A percentile compares a stretch with the other conserved stretches of the same genome.
Conservation (phyloP, 768 basidiomycete genomes). For the Royoungia palumana region DNA sequence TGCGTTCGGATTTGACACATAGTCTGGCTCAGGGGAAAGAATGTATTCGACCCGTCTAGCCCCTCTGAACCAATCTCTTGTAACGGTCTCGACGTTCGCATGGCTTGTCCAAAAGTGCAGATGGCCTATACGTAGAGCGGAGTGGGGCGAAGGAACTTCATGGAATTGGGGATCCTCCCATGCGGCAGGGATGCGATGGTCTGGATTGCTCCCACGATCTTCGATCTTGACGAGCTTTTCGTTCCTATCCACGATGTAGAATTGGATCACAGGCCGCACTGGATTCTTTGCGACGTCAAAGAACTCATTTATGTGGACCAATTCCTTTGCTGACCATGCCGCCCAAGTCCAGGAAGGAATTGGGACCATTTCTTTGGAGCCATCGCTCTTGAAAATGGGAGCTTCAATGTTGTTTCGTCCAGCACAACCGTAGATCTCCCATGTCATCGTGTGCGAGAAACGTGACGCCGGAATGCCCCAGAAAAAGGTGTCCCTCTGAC, state of each 20-base stretch:
- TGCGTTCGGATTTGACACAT: background rate
- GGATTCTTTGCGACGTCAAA: accelerated
- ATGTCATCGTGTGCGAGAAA: conserved; percentile 11
- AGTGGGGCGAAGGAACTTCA: too few relatives aligned
- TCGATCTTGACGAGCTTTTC: background rate
- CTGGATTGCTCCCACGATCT: background rate
- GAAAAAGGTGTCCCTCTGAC: too few relatives aligned
- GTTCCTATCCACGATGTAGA: conserved; percentile 5
- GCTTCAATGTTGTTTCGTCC: conserved; percentile 1
- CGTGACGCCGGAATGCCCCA: conserved; percentile 8
- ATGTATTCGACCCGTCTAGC: too few relatives aligned
- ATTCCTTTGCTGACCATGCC: conserved; percentile 2
- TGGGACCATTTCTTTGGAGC: background rate
- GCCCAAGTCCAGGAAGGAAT: conserved; percentile 22
- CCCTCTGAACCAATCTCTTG: too few relatives aligned
- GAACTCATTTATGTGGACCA: background rate
- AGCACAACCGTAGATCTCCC: background rate
- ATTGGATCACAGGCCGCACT: conserved; percentile 1
- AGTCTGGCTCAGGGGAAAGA: too few relatives aligned
- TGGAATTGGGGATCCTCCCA: background rate
- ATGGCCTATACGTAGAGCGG: background rate
- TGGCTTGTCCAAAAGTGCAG: conserved; percentile 16
- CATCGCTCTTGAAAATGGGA: conserved; percentile 5
- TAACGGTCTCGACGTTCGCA: background rate
- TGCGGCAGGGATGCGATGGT: background rate